Conservation (phyloP, 2,329 filamentous ascomycete genomes). For the Gaeumannomyces sp. region DNA sequence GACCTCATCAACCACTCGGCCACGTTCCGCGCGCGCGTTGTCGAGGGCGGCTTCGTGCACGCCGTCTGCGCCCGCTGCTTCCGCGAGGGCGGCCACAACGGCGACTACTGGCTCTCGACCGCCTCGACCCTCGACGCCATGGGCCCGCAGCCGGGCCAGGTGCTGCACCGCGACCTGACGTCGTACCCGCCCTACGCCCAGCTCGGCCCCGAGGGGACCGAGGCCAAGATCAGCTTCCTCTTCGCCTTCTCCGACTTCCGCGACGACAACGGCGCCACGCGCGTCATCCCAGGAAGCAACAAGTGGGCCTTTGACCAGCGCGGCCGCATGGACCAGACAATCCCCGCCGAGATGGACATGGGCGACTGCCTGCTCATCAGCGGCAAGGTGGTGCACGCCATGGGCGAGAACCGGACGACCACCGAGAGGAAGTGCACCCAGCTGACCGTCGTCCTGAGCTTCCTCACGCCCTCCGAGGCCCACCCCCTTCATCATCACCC, state of each 20-base stretch:
- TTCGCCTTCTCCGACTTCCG: conserved; percentile 23
- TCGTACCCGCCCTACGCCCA: conserved; percentile 22
- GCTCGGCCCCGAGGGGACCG: conserved; percentile 20
- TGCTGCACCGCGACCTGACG: conserved; percentile 24
- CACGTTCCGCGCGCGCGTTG: conserved; percentile 22
- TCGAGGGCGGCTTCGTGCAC: conserved; percentile 25
- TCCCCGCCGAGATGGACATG: conserved; percentile 22
- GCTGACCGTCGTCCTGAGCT: conserved; percentile 21
- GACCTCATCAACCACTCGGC: conserved; percentile 19
- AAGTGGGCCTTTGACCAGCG: conserved; percentile 18
- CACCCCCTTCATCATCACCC: conserved; percentile 20
- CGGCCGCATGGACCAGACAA: conserved; percentile 16
- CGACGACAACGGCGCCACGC: conserved; percentile 24
- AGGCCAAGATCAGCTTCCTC: conserved; percentile 23
- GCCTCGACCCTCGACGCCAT: conserved; percentile 20
- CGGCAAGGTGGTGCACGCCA: conserved; percentile 27
- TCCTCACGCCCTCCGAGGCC: conserved; percentile 24
- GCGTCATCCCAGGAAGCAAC: conserved; percentile 25
- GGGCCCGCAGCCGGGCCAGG: conserved; percentile 20
- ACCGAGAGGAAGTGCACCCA: conserved; percentile 19
- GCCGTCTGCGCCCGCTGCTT: conserved; percentile 20
- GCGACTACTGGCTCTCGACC: conserved; percentile 22
- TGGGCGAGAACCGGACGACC: conserved; percentile 24
- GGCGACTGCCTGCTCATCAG: conserved; percentile 25
- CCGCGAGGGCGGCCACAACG: conserved; percentile 17